Evolutionary conservation across 495 filamentous ascomycete genomes (phyloP).

Genomic region (Platismatia glauca): DNA sequence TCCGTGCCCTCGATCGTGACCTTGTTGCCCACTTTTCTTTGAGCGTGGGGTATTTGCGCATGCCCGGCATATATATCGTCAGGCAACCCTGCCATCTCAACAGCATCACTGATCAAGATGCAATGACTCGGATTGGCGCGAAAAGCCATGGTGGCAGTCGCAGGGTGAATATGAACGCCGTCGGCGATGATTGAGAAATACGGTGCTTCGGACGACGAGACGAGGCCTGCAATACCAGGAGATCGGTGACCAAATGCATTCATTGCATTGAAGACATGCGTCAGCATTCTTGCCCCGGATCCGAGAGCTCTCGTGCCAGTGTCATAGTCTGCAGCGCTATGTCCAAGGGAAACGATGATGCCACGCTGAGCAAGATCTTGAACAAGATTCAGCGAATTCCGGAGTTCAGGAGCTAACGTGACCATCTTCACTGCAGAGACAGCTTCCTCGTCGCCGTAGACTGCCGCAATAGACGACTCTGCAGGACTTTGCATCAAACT

Average conservation of each 20-base stretch:
- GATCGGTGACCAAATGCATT: conserved; percentile 74
- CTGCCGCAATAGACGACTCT: conserved; percentile 12
- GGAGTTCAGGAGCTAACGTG: conserved; percentile 71
- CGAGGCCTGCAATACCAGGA: conserved; percentile 71
- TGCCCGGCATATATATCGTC: conserved; percentile 60
- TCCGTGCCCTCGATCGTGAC: conserved; percentile 37
- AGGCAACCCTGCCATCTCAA: conserved; percentile 55
- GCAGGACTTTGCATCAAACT: conserved; percentile 13
- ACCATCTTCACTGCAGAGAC: conserved; percentile 54
- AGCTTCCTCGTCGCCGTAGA: conserved; percentile 19
- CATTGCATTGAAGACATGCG: conserved; percentile 89
- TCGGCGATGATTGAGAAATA: conserved; percentile 56
- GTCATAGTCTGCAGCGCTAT: conserved; percentile 72
- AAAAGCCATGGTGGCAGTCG: conserved; percentile 51
- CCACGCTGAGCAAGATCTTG: conserved; percentile 46
- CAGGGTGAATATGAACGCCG: conserved; percentile 54
- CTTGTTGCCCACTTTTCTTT: conserved; percentile 32
- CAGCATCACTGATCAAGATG: conserved; percentile 54
- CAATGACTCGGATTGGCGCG: conserved; percentile 45
- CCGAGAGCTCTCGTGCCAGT: conserved; percentile 55
- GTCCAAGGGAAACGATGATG: conserved; percentile 69
- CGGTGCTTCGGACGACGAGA: conserved; percentile 39
- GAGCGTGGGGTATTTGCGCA: conserved; percentile 35
- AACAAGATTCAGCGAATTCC: conserved; percentile 53
- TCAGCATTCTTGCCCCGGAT: conserved; percentile 74